Conservation (phyloP, 1,139 yeast genomes). For the Blastobotrys apis region DNA sequence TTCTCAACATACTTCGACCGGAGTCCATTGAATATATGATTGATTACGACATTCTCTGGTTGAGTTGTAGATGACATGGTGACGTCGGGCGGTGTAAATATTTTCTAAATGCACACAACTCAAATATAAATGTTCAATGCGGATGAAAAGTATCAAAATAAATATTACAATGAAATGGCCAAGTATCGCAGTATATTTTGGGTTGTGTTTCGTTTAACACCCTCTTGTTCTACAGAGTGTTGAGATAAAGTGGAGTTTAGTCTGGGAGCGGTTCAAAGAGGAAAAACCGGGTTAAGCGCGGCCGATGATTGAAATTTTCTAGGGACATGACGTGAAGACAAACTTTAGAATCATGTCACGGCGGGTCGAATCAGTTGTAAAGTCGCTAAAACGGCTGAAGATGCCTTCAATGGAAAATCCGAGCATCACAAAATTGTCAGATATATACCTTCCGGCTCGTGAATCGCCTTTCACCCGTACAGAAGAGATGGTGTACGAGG, state of each 20-base stretch:
- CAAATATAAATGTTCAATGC: no score
- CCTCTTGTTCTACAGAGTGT: no score
- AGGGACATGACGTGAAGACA: no score
- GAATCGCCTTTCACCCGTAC: constrained; percentile 11
- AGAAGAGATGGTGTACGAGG: constrained; percentile 11
- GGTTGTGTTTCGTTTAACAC: no score
- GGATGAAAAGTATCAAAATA: no score
- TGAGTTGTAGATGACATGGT: constrained; percentile 11
- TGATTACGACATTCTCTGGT: constrained; percentile 14
- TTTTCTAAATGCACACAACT: neutral
- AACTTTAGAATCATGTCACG: no score
- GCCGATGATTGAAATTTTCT: no score
- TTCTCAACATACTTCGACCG: constrained; percentile 12
- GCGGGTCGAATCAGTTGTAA: neutral
- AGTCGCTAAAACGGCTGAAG: constrained; percentile 1
- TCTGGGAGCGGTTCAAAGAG: no score
- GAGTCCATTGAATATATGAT: constrained; percentile 16
- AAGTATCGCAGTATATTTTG: no score
- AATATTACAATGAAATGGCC: no score
- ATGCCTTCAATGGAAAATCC: neutral
- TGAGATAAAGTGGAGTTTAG: no score
- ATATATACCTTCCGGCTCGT: neutral
- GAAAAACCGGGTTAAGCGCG: no score
- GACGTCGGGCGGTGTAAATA: neutral
- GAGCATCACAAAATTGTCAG: neutral